phyloP scores from a whole-genome alignment of 2,329 filamentous ascomycete species.

The Penicillium psychrosexuale region DNA sequence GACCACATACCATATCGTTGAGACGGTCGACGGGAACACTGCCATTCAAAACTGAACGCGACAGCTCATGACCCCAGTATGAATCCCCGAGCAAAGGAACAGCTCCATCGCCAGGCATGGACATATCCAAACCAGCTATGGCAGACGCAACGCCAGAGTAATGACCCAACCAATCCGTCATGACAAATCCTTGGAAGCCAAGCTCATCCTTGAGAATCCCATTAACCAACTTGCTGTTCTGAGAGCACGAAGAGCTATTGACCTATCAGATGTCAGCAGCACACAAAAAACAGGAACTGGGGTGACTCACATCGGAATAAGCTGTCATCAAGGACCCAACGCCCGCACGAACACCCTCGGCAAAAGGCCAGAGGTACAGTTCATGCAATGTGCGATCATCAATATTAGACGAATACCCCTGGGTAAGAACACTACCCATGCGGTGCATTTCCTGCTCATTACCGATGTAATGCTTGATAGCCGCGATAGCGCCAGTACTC shows the following conservation, averaged over 20 bases:
- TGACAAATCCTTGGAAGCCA: conserved; percentile 68
- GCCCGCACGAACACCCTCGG: conserved; percentile 48
- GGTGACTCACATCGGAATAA: conserved; percentile 40
- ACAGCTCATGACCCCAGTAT: conserved; percentile 57
- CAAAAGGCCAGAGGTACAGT: conserved; percentile 50
- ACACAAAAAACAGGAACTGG: neutral
- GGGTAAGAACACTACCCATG: conserved; percentile 47
- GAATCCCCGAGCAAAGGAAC: conserved; percentile 53
- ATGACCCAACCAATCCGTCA: conserved; percentile 68
- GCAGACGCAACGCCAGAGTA: conserved; percentile 59
- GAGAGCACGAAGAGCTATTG: conserved; percentile 64
- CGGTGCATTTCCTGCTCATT: conserved; percentile 46
- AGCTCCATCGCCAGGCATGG: conserved; percentile 62
- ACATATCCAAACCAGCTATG: conserved; percentile 65
- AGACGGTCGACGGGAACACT: conserved; percentile 55
- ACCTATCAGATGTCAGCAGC: conserved; percentile 40
- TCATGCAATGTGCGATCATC: conserved; percentile 51
- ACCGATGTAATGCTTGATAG: conserved; percentile 58
- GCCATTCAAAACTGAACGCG: conserved; percentile 55
- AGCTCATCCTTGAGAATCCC: conserved; percentile 70
- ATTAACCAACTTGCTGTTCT: conserved; percentile 67
- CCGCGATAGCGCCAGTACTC: conserved; percentile 55
- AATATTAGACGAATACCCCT: conserved; percentile 48
- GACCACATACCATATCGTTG: conserved; percentile 47
- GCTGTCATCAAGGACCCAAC: conserved; percentile 47